Evolutionary conservation across 306 rosid species (phyloP), one percentile per base, ranked within the genome.

Genomic region (Cicer bijugum): DNA sequence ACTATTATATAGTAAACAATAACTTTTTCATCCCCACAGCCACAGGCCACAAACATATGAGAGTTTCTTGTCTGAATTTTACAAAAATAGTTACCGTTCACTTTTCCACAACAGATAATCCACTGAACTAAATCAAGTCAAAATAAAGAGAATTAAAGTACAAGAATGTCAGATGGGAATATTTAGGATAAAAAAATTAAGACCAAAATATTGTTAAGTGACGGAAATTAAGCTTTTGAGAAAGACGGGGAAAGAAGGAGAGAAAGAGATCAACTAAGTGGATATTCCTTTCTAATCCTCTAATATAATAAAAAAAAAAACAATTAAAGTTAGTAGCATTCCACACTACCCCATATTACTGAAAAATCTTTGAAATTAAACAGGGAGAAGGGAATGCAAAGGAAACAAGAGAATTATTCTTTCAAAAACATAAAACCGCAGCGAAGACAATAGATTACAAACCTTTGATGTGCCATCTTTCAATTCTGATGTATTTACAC

Each of bases 401-500:
- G 28, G 9, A 61, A 66, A 39, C 12, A 56, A 28, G 28, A 14
- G 76, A 77, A 28, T 43, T 53, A 67, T 15, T 39, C 56, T 12
- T 64, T 14, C 44, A 12, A 42, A 42, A 59, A 53, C 15, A 61
- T 47, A 57, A 75, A 66, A 48, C 33, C 46, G 69, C 40, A 47
- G 10, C 20, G 71, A 53, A 62, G 42, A 9, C 78, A 59, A 37
- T 60, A 58, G 46, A 39, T 33, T 28, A 71, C 38, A 45, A 87
- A 92, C 96, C 97, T 92, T 89, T 37, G 82, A 64, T 46, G 75
- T 46, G 67, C 86, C 91, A 52, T 89, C 92, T 67, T 80, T 81
- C 75, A 88, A 78, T 74, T 83, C 86, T 57, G 77, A 59, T 56
- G 74, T 84, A 84, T 89, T 89, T 69, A 89, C 72, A 71, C 85